Evolutionary conservation across 2,329 filamentous ascomycete species (phyloP).

Genomic region (Alternaria metachromatica): DNA sequence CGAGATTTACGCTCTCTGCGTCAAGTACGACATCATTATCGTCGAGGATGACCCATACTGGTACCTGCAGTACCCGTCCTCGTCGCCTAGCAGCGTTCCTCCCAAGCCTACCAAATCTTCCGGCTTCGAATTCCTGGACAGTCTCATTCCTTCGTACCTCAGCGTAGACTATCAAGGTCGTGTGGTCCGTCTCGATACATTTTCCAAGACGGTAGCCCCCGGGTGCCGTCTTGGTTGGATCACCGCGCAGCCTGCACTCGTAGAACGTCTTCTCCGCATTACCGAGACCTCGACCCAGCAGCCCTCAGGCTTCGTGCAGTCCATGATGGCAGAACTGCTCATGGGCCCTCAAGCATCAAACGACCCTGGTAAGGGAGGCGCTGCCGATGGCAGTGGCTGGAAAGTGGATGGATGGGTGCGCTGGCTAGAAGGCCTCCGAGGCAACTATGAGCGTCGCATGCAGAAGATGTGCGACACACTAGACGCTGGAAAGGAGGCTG

Average conservation of each 20-base stretch:
- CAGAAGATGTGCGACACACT: constrained; percentile 76
- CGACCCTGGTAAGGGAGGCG: constrained; percentile 54
- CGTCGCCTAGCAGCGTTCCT: constrained; percentile 51
- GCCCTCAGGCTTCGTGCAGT: constrained; percentile 88
- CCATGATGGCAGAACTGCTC: constrained; percentile 77
- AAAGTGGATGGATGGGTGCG: constrained; percentile 84
- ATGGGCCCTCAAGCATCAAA: constrained; percentile 70
- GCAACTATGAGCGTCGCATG: constrained; percentile 86
- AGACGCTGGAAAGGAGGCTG: constrained; percentile 69
- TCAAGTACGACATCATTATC: constrained; percentile 86
- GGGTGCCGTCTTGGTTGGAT: constrained; percentile 92
- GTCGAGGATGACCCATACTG: constrained; percentile 96
- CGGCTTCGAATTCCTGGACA: constrained; percentile 81
- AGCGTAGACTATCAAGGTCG: constrained; percentile 83
- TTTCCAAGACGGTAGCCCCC: constrained; percentile 90
- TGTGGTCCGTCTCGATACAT: constrained; percentile 88
- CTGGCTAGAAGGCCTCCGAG: constrained; percentile 85
- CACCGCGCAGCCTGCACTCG: constrained; percentile 78
- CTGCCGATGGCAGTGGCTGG: constrained; percentile 69
- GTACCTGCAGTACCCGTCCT: constrained; percentile 88
- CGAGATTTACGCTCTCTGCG: constrained; percentile 80
- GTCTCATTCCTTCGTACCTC: constrained; percentile 81
- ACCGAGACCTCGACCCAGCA: constrained; percentile 81
- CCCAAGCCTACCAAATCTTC: constrained; percentile 58
- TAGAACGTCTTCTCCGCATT: constrained; percentile 76